phyloP scores from a whole-genome alignment of 345 rosid genomes.

The Mangifera indica region DNA sequence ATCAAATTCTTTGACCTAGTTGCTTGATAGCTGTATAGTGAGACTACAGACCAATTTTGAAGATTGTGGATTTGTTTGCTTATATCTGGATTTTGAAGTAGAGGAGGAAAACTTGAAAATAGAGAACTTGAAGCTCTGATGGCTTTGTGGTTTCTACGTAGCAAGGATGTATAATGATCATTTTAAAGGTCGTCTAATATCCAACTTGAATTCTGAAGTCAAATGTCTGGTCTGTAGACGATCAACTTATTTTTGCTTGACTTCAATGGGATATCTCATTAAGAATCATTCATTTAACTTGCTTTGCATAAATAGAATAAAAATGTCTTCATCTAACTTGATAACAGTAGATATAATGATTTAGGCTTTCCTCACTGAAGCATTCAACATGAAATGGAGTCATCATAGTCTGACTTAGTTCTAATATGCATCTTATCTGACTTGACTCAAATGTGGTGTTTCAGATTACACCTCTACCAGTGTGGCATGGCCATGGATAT shows the following conservation, averaged over 20 bases:
- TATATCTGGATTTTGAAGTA: background rate
- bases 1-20: background rate
- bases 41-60: background rate
- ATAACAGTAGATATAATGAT: background rate
- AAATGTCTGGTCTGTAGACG: background rate
- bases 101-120: background rate
- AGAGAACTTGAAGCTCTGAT: background rate
- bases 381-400: background rate
- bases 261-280: conserved; percentile 2
- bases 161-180: background rate
- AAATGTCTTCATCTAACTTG: background rate
- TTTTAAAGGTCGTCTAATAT: background rate
- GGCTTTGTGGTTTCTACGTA: background rate
- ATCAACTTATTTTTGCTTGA: background rate
- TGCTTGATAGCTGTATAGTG: background rate
- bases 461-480: conserved; percentile 84
- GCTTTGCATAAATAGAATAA: background rate
- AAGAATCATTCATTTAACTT: background rate
- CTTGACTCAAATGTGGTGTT: conserved; percentile 17
- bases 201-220: background rate
- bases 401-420: background rate
- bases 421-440: background rate
- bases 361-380: background rate
- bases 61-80: background rate
- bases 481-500: conserved; percentile 87